Conservation (phyloP, 805 yeast genomes). For the Pichia cephalocereana region DNA sequence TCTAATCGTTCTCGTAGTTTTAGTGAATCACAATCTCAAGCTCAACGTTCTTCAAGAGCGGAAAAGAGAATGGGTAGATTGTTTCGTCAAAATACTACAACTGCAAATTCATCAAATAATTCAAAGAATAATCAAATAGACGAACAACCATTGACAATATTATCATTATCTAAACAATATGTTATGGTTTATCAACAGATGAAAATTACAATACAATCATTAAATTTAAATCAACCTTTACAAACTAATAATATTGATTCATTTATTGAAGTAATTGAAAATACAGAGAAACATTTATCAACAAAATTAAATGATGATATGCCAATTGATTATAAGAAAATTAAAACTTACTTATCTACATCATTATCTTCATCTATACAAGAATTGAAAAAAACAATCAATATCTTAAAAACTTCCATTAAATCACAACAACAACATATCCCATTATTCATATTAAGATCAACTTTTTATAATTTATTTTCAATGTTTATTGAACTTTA, state of each 20-base stretch:
- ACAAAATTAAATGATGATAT: neutral
- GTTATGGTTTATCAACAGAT: neutral
- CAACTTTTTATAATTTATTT: slow-evolving; percentile 20
- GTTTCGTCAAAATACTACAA: slow-evolving; percentile 19
- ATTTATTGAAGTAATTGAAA: neutral
- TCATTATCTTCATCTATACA: neutral
- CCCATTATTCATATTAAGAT: slow-evolving; percentile 13
- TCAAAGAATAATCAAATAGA: neutral
- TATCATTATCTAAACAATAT: neutral
- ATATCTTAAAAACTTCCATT: slow-evolving; percentile 10
- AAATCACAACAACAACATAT: slow-evolving; percentile 1
- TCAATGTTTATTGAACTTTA: slow-evolving; percentile 21
- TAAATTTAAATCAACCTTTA: neutral
- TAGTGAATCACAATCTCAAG: slow-evolving; percentile 20
- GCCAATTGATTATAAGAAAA: neutral
- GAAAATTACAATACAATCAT: neutral
- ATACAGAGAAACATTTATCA: neutral
- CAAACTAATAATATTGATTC: neutral
- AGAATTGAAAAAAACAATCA: slow-evolving; percentile 15
- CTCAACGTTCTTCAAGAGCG: slow-evolving; percentile 17
- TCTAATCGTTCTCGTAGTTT: slow-evolving; percentile 20
- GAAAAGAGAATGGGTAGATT: slow-evolving; percentile 28
- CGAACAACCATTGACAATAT: neutral
- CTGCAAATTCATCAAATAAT: slow-evolving; percentile 5
- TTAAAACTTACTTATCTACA: neutral